Conservation (phyloP, 306 rosid genomes). For the Gillenia trifoliata region DNA sequence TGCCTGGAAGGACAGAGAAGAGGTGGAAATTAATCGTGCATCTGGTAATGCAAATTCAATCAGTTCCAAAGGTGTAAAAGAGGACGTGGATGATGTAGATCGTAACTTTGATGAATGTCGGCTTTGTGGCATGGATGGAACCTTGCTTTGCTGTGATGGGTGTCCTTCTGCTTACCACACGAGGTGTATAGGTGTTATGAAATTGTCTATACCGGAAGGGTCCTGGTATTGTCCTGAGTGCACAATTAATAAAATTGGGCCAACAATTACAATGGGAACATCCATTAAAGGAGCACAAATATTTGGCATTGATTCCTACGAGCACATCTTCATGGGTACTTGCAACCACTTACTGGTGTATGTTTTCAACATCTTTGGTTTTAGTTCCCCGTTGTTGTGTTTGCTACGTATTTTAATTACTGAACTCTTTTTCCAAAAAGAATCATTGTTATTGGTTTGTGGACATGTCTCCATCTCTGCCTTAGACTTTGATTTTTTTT, state of each 20-base stretch:
- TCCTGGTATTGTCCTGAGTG: slow-evolving; percentile 98
- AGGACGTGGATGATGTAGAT: slow-evolving; percentile 50
- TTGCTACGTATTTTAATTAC: not conserved
- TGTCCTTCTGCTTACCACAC: slow-evolving; percentile 97
- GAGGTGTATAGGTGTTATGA: slow-evolving; percentile 92
- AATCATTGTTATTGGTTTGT: slow-evolving; percentile 1
- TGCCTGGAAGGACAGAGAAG: slow-evolving; percentile 57
- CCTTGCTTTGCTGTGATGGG: slow-evolving; percentile 94
- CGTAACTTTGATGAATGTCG: slow-evolving; percentile 86
- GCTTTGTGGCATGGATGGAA: slow-evolving; percentile 99
- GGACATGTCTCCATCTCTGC: slow-evolving; percentile 10
- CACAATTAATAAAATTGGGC: slow-evolving; percentile 60
- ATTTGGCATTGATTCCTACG: slow-evolving; percentile 76
- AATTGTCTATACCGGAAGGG: slow-evolving; percentile 81
- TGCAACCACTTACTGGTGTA: slow-evolving; percentile 94
- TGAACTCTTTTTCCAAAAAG: not conserved
- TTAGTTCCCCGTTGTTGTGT: slow-evolving; percentile 1
- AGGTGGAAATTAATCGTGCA: slow-evolving; percentile 36
- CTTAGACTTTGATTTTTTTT: slow-evolving; percentile 4
- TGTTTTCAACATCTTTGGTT: slow-evolving; percentile 44
- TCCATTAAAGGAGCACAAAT: slow-evolving; percentile 81
- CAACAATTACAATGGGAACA: slow-evolving; percentile 55
- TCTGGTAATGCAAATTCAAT: slow-evolving; percentile 28
- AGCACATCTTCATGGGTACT: slow-evolving; percentile 79
- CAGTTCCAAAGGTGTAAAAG: slow-evolving; percentile 32